These are phyloP conservation scores for Cladosporium sp. DNA, from an alignment of 2,329 filamentous ascomycete genomes.

Conservation along the genomic window DNA sequence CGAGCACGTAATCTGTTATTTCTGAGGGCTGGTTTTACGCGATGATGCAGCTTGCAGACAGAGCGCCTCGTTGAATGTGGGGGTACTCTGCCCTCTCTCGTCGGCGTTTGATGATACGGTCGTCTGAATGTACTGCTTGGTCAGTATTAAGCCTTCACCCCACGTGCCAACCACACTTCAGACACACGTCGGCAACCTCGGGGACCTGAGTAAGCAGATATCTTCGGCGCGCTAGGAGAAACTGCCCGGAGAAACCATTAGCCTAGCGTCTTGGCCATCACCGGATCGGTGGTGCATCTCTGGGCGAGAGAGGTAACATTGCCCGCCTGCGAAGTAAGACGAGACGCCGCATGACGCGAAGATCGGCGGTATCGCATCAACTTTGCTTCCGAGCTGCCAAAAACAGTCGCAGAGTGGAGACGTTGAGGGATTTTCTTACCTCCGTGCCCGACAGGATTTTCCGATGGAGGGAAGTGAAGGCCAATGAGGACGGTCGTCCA, in stretches of 20 bases:
- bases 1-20: conserved; percentile 7
- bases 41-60: conserved; percentile 1
- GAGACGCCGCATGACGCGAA: conserved; percentile 3
- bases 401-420: conserved; percentile 3
- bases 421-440: conserved; percentile 13
- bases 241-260: conserved; percentile 1
- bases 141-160: background rate
- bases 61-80: conserved; percentile 3
- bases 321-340: background rate
- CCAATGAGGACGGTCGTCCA: conserved; percentile 2
- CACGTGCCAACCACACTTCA: no score
- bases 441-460: conserved; percentile 13
- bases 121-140: background rate
- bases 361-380: conserved; percentile 12
- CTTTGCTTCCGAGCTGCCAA: conserved; percentile 6
- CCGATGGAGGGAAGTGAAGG: conserved; percentile 7
- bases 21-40: background rate
- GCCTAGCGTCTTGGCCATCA: conserved; percentile 2
- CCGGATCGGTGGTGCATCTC: background rate
- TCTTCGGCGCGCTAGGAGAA: conserved; percentile 11
- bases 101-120: conserved; percentile 5
- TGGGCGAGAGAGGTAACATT: conserved; percentile 3
- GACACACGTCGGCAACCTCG: no score
- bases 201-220: background rate
- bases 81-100: background rate